Evolutionary conservation across 2,329 filamentous ascomycete genomes (phyloP).

Genomic region (Stagonosporopsis cucurbitacearum): DNA sequence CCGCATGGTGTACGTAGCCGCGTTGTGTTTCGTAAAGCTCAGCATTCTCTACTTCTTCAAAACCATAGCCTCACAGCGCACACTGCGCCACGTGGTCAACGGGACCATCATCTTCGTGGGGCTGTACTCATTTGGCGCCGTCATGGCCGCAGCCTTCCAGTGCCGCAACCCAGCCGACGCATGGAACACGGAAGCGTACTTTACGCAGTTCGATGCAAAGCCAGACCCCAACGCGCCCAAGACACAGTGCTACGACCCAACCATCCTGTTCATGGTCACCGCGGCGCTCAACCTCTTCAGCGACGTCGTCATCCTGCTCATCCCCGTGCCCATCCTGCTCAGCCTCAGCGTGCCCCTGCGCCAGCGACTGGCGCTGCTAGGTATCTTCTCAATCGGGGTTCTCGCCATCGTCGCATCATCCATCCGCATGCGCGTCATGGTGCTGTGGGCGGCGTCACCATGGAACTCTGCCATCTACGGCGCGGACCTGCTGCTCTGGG

Average conservation of each 20-base stretch:
- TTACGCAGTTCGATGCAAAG: conserved; percentile 40
- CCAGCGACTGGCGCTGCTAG: conserved; percentile 60
- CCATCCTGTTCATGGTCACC: conserved; percentile 45
- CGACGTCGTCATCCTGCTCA: conserved; percentile 52
- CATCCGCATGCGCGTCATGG: conserved; percentile 47
- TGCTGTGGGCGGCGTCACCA: conserved; percentile 45
- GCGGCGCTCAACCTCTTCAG: conserved; percentile 51
- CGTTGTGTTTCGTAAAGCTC: conserved; percentile 43
- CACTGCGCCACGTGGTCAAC: conserved; percentile 40
- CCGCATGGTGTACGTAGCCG: conserved; percentile 40
- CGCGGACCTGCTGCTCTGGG: conserved; percentile 51
- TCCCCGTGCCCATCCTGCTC: conserved; percentile 55
- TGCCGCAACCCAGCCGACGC: conserved; percentile 41
- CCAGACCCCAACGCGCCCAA: conserved; percentile 26
- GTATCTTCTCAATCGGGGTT: conserved; percentile 46
- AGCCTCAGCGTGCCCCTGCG: conserved; percentile 56
- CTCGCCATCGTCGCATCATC: conserved; percentile 46
- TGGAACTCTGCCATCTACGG: conserved; percentile 46
- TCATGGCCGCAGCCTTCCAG: conserved; percentile 41
- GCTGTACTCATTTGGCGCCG: conserved; percentile 38
- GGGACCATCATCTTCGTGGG: conserved; percentile 39
- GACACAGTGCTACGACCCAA: conserved; percentile 42
- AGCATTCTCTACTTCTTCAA: conserved; percentile 46
- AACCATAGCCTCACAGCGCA: conserved; percentile 42
- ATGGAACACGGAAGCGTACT: conserved; percentile 35